Evolutionary conservation across 2,329 filamentous ascomycete genomes (phyloP).

Genomic region (Trichoderma brevicompactum): DNA sequence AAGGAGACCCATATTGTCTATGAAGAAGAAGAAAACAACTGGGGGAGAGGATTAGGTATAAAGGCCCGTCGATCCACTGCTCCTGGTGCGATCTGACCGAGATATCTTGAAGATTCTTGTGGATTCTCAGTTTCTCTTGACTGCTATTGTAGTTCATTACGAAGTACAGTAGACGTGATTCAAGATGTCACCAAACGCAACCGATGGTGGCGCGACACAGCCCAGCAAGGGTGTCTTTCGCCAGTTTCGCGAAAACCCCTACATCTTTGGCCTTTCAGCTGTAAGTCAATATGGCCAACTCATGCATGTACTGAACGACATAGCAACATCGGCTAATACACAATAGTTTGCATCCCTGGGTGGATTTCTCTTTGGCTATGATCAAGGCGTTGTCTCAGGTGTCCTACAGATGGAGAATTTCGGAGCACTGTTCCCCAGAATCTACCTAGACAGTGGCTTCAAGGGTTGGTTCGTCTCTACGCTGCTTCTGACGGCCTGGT

Average conservation of each 20-base stretch:
- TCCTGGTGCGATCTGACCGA: background rate
- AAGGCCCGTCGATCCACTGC: slow-evolving; percentile 19
- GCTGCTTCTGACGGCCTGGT: slow-evolving; percentile 53
- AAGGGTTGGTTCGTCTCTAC: slow-evolving; percentile 60
- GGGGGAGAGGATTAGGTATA: slow-evolving; percentile 6
- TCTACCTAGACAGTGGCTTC: slow-evolving; percentile 50
- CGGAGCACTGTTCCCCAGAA: slow-evolving; percentile 37
- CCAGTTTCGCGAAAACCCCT: slow-evolving; percentile 47
- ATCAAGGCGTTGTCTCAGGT: slow-evolving; percentile 55
- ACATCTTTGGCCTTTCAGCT: slow-evolving; percentile 50
- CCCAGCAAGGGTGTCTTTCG: slow-evolving; percentile 36
- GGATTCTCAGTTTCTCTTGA: background rate
- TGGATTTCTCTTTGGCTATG: slow-evolving; percentile 54
- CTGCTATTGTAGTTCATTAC: background rate
- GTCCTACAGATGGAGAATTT: slow-evolving; percentile 53
- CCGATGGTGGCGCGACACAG: slow-evolving; percentile 15
- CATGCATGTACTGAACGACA: background rate
- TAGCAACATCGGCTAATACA: background rate
- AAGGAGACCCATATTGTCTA: background rate
- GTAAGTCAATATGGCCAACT: slow-evolving; percentile 35
- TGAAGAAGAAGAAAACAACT: background rate
- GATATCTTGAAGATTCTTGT: slow-evolving; percentile 8
- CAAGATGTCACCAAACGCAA: slow-evolving; percentile 12
- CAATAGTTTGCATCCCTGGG: slow-evolving; percentile 42
- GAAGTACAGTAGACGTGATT: background rate